phyloP scores from a whole-genome alignment of 805 yeast species.

The Wickerhamiella sergipiensis region DNA sequence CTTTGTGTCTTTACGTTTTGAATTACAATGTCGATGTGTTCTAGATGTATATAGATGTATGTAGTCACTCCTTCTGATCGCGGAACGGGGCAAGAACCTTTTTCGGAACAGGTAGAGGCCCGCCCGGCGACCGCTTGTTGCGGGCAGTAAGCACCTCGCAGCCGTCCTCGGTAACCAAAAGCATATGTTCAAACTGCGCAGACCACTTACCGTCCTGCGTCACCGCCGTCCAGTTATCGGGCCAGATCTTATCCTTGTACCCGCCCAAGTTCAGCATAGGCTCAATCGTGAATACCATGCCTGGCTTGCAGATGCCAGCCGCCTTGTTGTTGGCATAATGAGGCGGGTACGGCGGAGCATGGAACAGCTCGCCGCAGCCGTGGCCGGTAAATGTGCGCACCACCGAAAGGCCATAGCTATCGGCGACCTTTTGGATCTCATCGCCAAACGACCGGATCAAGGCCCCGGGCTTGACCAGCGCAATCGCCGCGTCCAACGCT shows the following conservation, averaged over 20 bases:
- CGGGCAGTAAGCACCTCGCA: conserved; percentile 82
- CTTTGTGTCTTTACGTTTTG: no score
- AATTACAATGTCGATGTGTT: no score
- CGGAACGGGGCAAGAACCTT: background rate
- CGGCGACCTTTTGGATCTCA: conserved; percentile 76
- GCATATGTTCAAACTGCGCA: conserved; percentile 89
- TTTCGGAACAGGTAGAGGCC: conserved; percentile 32
- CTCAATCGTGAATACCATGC: conserved; percentile 93
- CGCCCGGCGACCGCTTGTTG: conserved; percentile 75
- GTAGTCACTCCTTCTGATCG: no score
- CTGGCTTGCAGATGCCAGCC: conserved; percentile 86
- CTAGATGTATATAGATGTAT: no score
- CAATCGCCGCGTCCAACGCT: conserved; percentile 71
- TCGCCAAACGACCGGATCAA: conserved; percentile 80
- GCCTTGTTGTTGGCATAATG: conserved; percentile 92
- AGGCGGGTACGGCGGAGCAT: conserved; percentile 82
- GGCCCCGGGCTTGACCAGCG: conserved; percentile 77
- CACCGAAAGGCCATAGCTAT: conserved; percentile 63
- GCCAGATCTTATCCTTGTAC: conserved; percentile 77
- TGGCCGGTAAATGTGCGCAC: conserved; percentile 90
- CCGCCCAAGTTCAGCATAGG: conserved; percentile 90
- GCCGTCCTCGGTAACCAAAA: conserved; percentile 86
- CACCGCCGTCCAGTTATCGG: conserved; percentile 92
- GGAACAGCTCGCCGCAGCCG: conserved; percentile 79
- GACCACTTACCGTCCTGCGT: conserved; percentile 82